A percentile compares a stretch with the other conserved stretches of the same genome.
Evolutionary conservation across 2,329 filamentous ascomycete species (phyloP).

Genomic region (Cercospora sp.): DNA sequence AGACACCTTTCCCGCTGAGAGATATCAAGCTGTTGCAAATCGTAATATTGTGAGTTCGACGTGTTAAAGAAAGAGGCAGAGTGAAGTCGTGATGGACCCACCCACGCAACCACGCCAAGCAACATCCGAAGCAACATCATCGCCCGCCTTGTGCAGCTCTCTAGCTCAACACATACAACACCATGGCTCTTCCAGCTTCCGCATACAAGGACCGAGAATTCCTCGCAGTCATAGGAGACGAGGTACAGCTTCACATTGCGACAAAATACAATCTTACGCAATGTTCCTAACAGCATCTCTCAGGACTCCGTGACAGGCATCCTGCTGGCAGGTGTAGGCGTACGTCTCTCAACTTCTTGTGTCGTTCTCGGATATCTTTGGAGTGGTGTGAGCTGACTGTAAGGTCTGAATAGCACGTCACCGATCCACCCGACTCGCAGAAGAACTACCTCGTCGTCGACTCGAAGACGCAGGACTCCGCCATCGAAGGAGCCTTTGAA

Average conservation of each 20-base stretch:
- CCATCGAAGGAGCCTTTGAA: slow-evolving; percentile 89
- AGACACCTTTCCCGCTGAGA: too few species aligned
- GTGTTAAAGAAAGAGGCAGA: not conserved
- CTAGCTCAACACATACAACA: not conserved
- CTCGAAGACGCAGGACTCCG: slow-evolving; percentile 80
- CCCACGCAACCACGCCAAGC: not conserved
- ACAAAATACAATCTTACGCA: not conserved
- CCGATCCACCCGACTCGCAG: slow-evolving; percentile 79
- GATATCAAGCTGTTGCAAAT: not conserved
- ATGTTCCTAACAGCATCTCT: not conserved
- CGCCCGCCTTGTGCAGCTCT: not conserved
- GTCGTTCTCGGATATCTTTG: not conserved
- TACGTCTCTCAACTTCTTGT: slow-evolving; percentile 49
- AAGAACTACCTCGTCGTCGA: slow-evolving; percentile 99
- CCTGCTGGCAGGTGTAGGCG: slow-evolving; percentile 90
- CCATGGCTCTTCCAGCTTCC: slow-evolving; percentile 61
- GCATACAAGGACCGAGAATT: slow-evolving; percentile 83
- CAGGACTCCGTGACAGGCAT: slow-evolving; percentile 96
- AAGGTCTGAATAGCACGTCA: slow-evolving; percentile 69
- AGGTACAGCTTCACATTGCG: slow-evolving; percentile 56
- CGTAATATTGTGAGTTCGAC: not conserved
- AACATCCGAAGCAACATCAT: slow-evolving; percentile 4
- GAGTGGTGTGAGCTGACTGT: not conserved
- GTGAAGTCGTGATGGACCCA: not conserved
- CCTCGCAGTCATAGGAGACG: slow-evolving; percentile 95